Percentiles rank a stretch among this genome's conserved stretches.
Evolutionary conservation across 2,329 filamentous ascomycete genomes (phyloP).

Genomic region (Trichoderma sp.): DNA sequence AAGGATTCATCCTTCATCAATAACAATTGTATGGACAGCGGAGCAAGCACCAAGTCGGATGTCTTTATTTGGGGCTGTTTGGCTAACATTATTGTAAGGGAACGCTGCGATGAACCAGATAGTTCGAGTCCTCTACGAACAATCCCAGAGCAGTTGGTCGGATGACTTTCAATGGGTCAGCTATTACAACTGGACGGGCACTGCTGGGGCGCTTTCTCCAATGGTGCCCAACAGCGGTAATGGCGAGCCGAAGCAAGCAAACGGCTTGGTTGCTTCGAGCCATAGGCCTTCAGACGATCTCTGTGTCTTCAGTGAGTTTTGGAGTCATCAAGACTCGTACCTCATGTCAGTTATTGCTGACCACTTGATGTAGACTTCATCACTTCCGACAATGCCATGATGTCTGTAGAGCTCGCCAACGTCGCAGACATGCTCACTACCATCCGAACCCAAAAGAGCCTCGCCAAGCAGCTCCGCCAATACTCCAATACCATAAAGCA

Average conservation of each 20-base stretch:
- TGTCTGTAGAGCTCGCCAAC: conserved; percentile 51
- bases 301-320: conserved; percentile 56
- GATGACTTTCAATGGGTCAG: conserved; percentile 28
- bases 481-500: conserved; percentile 61
- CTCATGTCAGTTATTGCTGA: neutral
- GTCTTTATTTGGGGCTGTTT: too few species aligned
- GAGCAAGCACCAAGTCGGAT: too few species aligned
- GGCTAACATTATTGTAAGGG: conserved; percentile 58
- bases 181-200: conserved; percentile 32
- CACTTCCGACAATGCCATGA: conserved; percentile 34
- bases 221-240: conserved; percentile 63
- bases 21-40: conserved; percentile 25
- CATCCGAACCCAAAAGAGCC: conserved; percentile 66
- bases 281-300: conserved; percentile 84
- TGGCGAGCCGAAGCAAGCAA: conserved; percentile 73
- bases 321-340: too few species aligned
- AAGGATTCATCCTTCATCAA: conserved; percentile 64
- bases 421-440: conserved; percentile 61
- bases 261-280: conserved; percentile 73
- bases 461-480: conserved; percentile 44
- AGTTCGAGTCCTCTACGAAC: conserved; percentile 26
- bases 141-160: conserved; percentile 29
- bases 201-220: conserved; percentile 25
- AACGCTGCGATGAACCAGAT: conserved; percentile 48
- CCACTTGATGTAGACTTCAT: conserved; percentile 44